Evolutionary conservation across 495 filamentous ascomycete species (phyloP), one percentile per base, ranked within the genome.

Genomic region (Penicillium soppii): DNA sequence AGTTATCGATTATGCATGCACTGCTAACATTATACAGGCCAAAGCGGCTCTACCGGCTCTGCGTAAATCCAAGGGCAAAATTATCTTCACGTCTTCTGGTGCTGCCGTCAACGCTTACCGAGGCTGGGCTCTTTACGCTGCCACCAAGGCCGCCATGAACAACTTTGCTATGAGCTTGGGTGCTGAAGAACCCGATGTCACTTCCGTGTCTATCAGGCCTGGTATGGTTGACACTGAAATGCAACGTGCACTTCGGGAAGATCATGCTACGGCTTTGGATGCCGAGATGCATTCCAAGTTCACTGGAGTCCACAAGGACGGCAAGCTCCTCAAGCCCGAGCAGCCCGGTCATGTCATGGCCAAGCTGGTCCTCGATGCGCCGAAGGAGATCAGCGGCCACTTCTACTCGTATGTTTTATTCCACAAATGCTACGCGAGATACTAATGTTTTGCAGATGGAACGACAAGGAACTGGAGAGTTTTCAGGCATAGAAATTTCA

Each of bases 161-260:
- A 86, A 92, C 62, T 75, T 97, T 0, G 81, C 82, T 13, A 59
- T 78, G 43, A 90, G 88, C 15, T 55, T 97, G 19, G 85, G 82
- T 1, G 77, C 75, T 7, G 94, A 98, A 57, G 94, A 97, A 67
- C 83, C 88, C 7, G 78, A 86, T 13, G 80, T 96, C 44, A 87
- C 80, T 3, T 79, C 79, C 7, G 64, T 98, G 3, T 69, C 82
- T 0, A 74, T 98, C 38, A 81, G 87, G 35, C 94, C 94, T 0
- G 94, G 94, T 5, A 85, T 90, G 50, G 84, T 94, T 21, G 88
- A 97, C 62, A 98, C 94, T 2, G 88, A 90, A 33, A 98, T 98
- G 94, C 94, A 97, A 66, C 79, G 80, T 39, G 82, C 86, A 39
- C 76, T 98, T 27, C 76, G 94, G 47, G 86, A 92, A 33, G 75